Evolutionary conservation across 176 grass and related monocot genomes (phyloP).

Genomic region (Saccharum spontaneum): DNA sequence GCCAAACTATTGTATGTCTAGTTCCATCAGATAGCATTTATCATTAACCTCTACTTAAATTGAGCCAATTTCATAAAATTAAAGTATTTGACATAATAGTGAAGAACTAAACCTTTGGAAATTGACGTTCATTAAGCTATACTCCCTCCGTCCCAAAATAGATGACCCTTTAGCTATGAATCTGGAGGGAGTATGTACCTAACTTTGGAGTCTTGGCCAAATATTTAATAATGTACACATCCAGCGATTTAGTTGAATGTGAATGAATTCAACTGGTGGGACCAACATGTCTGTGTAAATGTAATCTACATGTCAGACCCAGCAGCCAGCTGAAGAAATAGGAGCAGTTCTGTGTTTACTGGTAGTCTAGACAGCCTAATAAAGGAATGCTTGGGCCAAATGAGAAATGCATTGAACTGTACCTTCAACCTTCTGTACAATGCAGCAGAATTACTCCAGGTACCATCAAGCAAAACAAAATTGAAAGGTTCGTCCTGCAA

Average conservation of each 20-base stretch:
- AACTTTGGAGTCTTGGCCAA: neutral
- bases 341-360: neutral
- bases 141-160: neutral
- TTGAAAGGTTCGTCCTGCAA: constrained; percentile 49
- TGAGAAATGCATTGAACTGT: constrained; percentile 13
- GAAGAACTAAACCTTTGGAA: neutral
- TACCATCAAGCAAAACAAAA: constrained; percentile 83
- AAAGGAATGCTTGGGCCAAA: constrained; percentile 3
- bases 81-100: neutral
- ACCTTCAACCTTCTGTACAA: constrained; percentile 94
- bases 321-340: neutral
- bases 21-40: neutral
- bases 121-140: neutral
- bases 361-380: neutral
- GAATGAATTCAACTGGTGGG: neutral
- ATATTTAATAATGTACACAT: neutral
- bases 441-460: constrained; percentile 92
- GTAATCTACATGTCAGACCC: neutral
- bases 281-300: neutral
- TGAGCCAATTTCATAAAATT: neutral
- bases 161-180: too few relatives aligned
- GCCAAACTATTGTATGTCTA: neutral
- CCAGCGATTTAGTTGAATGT: neutral
- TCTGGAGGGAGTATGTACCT: too few relatives aligned
- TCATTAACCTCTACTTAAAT: neutral